Base-by-base conservation (phyloP, 1,284 basidiomycete genomes). In the Veloboletus limbatus region DNA sequence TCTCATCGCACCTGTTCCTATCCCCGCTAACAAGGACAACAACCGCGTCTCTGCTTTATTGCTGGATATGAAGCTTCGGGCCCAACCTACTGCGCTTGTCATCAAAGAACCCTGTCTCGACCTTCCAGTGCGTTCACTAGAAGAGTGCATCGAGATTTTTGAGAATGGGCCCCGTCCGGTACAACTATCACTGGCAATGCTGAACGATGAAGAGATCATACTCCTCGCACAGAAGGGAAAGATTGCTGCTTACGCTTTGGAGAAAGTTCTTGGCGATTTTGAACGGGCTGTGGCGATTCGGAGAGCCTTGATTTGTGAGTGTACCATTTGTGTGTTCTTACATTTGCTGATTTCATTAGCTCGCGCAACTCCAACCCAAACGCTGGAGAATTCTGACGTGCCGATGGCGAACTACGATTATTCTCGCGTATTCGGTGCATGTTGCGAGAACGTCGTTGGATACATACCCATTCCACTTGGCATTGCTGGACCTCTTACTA, bases 401-500 rank as follows among this genome's bases (percentile, higher is more conserved):
- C 97, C 97, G 0, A 84, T 89, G 77, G 65, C 77, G 27, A 74
- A 86, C 66, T 99, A 97, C 70, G 92, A 98, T 70, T 99, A 99
- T 72, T 85, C 87, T 31, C 83, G 89, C 21, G 94, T 99, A 43
- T 82, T 96, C 55, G 96, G 96, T 51, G 95, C 96, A 4, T 99
- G 97, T 72, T 99, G 97, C 70, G 97, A 99, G 73, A 99, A 99
- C 66, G 97, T 99, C 40, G 83, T 99, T 38, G 97, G 97, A 18
- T 99, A 89, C 68, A 95, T 98, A 70, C 97, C 97, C 18, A 69
- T 99, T 28, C 97, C 97, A 0, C 82, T 99, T 45, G 97, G 97
- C 61, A 90, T 99, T 52, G 97, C 97, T 6, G 97, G 97, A 6
- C 97, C 97, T 3, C 81, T 99, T 40, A 90, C 82, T 46, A 81